Evolutionary conservation across 2,329 filamentous ascomycete genomes (phyloP).

Genomic region (Colletotrichum sp.): DNA sequence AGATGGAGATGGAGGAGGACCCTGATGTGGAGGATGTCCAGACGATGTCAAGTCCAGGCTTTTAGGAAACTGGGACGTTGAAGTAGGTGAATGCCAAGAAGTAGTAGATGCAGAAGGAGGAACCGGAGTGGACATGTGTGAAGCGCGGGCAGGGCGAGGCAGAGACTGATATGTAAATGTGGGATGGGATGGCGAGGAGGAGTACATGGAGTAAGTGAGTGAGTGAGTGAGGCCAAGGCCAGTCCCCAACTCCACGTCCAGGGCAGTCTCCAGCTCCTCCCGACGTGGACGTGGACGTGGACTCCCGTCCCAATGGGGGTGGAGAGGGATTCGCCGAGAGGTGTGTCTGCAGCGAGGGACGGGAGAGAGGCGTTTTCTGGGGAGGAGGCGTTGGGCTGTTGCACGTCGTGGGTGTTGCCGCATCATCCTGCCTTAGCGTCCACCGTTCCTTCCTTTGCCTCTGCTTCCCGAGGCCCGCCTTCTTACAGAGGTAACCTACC

Average conservation of each 20-base stretch:
- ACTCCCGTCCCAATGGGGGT: background rate
- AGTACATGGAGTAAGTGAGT: background rate
- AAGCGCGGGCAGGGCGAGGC: slow-evolving; percentile 4
- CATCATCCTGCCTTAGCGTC: background rate
- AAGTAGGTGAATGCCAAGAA: slow-evolving; percentile 8
- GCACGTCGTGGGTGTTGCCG: background rate
- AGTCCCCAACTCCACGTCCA: background rate
- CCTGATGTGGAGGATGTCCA: background rate
- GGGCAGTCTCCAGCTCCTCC: background rate
- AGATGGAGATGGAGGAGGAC: background rate
- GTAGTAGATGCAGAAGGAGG: background rate
- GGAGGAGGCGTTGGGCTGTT: background rate
- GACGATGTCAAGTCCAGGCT: background rate
- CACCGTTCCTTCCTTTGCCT: background rate
- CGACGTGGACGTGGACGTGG: background rate
- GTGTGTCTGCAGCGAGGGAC: background rate
- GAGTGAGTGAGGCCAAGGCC: background rate
- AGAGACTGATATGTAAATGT: slow-evolving; percentile 13
- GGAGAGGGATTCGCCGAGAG: background rate
- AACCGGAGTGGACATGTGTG: background rate
- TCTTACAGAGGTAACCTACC: background rate
- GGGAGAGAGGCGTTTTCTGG: background rate
- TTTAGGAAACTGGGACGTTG: background rate
- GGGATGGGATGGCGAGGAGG: background rate
- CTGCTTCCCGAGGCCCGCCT: slow-evolving; percentile 3